These are phyloP conservation scores for Penicillium subrubescens DNA, from an alignment of 495 filamentous ascomycete genomes.

Conservation along the genomic window DNA sequence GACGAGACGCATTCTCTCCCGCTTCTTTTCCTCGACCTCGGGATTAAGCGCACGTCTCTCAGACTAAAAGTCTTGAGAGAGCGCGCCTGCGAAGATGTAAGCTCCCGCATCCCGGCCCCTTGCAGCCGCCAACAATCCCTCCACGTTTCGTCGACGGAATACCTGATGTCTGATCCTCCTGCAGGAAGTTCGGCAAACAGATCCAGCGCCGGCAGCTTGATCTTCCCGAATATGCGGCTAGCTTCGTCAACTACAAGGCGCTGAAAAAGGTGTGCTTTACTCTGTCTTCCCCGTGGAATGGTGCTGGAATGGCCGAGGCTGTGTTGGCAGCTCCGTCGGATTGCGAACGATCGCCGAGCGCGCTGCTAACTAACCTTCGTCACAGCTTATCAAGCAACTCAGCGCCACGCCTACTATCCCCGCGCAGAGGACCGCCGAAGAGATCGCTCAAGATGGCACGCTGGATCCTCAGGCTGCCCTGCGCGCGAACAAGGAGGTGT, in stretches of 20 bases:
- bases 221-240: slow-evolving; percentile 97
- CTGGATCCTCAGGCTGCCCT: slow-evolving; percentile 83
- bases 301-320: neutral
- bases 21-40: slow-evolving; percentile 16
- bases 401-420: slow-evolving; percentile 84
- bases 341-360: neutral
- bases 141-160: neutral
- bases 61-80: slow-evolving; percentile 4
- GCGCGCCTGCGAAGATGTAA: slow-evolving; percentile 37
- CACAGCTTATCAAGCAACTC: slow-evolving; percentile 95
- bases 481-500: slow-evolving; percentile 96
- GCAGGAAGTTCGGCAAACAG: slow-evolving; percentile 99
- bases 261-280: slow-evolving; percentile 79
- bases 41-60: slow-evolving; percentile 23
- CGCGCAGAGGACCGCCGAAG: slow-evolving; percentile 64
- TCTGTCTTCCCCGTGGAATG: neutral
- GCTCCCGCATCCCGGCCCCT: slow-evolving; percentile 11
- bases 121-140: neutral
- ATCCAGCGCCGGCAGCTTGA: slow-evolving; percentile 98
- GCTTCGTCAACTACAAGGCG: slow-evolving; percentile 99
- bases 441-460: slow-evolving; percentile 46
- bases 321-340: neutral
- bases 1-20: neutral
- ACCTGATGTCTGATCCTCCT: slow-evolving; percentile 1
- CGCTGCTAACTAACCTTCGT: slow-evolving; percentile 18